These are phyloP conservation scores for Sporothrix brasiliensis DNA, from an alignment of 2,329 filamentous ascomycete species.

Conservation along the genomic window DNA sequence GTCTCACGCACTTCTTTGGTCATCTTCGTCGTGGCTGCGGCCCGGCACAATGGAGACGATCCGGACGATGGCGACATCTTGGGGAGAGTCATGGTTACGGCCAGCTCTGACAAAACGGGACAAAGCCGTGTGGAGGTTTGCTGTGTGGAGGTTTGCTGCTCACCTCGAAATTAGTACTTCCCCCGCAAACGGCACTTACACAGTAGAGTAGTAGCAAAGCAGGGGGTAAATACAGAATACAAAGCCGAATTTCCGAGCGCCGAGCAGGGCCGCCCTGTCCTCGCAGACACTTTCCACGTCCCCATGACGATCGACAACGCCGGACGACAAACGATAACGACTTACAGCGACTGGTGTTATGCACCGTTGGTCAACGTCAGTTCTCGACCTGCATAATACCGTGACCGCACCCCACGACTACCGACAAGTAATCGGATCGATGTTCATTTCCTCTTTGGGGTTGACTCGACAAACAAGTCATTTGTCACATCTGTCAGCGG, in stretches of 20 bases:
- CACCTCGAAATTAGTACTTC: not conserved
- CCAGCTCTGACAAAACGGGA: no score
- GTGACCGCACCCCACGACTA: not conserved
- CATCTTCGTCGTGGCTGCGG: not conserved
- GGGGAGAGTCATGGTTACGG: not conserved
- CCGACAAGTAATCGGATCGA: not conserved
- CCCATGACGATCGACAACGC: not conserved
- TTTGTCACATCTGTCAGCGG: not conserved
- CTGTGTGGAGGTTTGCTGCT: not conserved
- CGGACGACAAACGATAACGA: not conserved
- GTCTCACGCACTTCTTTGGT: not conserved
- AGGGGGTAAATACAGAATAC: not conserved
- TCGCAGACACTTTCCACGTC: no score
- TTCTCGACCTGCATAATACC: not conserved
- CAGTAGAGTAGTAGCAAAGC: not conserved
- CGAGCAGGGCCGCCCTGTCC: not conserved
- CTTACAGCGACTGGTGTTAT: not conserved
- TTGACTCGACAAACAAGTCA: not conserved
- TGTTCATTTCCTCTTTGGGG: not conserved
- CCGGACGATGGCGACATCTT: constrained; percentile 10
- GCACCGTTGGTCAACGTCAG: not conserved
- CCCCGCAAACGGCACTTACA: constrained; percentile 18
- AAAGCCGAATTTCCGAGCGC: constrained; percentile 23
- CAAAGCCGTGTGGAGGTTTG: constrained; percentile 1
- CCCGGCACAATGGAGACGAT: constrained; percentile 19